phyloP scores from a whole-genome alignment of 139 green algal species.

The Chlorella vulgaris region DNA sequence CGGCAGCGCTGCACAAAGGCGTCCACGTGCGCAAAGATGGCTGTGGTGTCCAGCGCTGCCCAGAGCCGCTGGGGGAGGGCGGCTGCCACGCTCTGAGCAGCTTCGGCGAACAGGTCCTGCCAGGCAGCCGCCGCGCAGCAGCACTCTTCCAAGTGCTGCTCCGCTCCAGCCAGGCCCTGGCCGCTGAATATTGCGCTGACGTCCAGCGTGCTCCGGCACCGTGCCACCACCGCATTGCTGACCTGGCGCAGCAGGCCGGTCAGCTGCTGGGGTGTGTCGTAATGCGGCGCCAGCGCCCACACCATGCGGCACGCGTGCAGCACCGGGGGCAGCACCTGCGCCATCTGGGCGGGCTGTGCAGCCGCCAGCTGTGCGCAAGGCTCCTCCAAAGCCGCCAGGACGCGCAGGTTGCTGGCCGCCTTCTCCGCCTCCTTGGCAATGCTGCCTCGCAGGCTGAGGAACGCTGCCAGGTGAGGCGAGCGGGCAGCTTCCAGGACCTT shows the following conservation, averaged over 20 bases:
- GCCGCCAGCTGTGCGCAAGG: constrained; percentile 58
- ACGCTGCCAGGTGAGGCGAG: constrained; percentile 76
- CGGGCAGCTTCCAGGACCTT: constrained; percentile 72
- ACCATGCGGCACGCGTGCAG: constrained; percentile 85
- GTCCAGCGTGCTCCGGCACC: constrained; percentile 75
- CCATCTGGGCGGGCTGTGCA: constrained; percentile 50
- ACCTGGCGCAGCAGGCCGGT: constrained; percentile 84
- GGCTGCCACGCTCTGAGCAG: background rate
- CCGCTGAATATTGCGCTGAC: constrained; percentile 75
- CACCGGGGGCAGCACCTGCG: constrained; percentile 72
- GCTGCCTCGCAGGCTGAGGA: constrained; percentile 70
- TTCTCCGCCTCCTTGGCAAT: constrained; percentile 78
- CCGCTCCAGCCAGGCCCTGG: constrained; percentile 41
- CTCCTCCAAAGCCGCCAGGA: constrained; percentile 74
- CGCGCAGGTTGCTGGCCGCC: constrained; percentile 84
- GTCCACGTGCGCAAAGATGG: constrained; percentile 89
- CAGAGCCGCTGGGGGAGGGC: constrained; percentile 52
- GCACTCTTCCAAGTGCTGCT: constrained; percentile 51
- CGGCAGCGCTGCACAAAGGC: constrained; percentile 90
- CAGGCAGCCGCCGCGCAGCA: constrained; percentile 39
- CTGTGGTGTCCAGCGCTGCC: constrained; percentile 71
- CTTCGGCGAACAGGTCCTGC: constrained; percentile 17
- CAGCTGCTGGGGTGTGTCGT: constrained; percentile 86
- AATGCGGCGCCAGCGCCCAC: constrained; percentile 83
- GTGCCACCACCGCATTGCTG: constrained; percentile 86